Evolutionary conservation across 2,329 filamentous ascomycete genomes (phyloP).

Genomic region (Pseudogymnoascus sp.): DNA sequence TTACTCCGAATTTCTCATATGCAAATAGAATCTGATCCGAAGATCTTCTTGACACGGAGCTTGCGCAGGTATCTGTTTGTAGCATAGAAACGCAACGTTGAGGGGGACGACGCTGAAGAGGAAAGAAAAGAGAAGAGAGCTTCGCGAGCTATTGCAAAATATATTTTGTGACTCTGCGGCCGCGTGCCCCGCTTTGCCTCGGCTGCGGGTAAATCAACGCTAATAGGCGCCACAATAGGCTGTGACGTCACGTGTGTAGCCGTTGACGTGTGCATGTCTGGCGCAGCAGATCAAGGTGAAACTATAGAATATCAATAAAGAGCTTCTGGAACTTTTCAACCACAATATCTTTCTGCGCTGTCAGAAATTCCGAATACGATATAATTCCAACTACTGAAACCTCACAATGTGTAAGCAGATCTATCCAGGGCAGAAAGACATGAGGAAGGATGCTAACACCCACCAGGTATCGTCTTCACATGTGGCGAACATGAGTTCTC

Average conservation of each 20-base stretch:
- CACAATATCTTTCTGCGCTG: conserved; percentile 1
- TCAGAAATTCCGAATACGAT: not conserved
- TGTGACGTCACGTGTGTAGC: not conserved
- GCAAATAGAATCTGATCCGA: conserved; percentile 38
- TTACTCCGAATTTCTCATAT: conserved; percentile 99
- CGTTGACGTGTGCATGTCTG: not conserved
- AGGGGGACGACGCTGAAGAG: conserved; percentile 67
- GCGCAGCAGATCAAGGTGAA: not conserved
- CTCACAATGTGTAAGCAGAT: conserved; percentile 17
- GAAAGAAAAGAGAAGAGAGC: conserved; percentile 35
- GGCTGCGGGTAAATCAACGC: conserved; percentile 1
- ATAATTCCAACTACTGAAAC: not conserved
- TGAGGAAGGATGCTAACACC: not conserved
- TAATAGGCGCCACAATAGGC: not conserved
- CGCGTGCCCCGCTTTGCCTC: conserved; percentile 11
- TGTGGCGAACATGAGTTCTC: conserved; percentile 28
- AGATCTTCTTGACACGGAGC: conserved; percentile 22
- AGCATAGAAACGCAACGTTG: conserved; percentile 96
- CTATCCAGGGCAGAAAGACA: not conserved
- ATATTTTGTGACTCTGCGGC: conserved; percentile 12
- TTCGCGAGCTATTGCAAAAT: conserved; percentile 12
- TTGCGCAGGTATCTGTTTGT: conserved; percentile 57
- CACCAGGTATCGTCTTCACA: conserved; percentile 26
- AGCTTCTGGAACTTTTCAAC: not conserved
- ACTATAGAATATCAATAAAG: not conserved